Conservation (phyloP, 345 rosid genomes). For the Gossypium herbaceum region DNA sequence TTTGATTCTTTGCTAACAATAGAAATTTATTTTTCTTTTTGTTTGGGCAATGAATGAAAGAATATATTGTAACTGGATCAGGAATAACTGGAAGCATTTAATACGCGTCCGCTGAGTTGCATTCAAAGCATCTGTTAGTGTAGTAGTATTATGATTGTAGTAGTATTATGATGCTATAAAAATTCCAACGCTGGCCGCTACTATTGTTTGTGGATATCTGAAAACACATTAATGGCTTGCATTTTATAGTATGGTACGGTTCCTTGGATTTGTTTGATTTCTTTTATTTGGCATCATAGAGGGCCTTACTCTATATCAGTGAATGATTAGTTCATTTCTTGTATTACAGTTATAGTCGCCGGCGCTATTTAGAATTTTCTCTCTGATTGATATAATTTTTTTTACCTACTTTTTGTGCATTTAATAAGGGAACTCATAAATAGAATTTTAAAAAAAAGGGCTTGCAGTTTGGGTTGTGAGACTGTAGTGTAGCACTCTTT, state of each 20-base stretch:
- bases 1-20: background rate
- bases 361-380: background rate
- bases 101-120: background rate
- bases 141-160: background rate
- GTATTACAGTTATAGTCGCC: background rate
- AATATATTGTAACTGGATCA: background rate
- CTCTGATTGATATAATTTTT: background rate
- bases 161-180: background rate
- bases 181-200: background rate
- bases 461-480: slow-evolving; percentile 9
- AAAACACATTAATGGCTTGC: background rate
- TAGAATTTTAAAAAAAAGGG: background rate
- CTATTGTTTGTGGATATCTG: slow-evolving; percentile 4
- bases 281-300: slow-evolving; percentile 1
- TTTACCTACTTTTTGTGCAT: background rate
- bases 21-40: background rate
- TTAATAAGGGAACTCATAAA: slow-evolving; percentile 1
- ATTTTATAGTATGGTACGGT: background rate
- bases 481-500: background rate
- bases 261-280: background rate
- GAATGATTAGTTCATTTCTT: background rate
- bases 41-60: slow-evolving; percentile 10
- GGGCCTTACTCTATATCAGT: background rate
- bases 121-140: background rate
- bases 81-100: background rate